Percentiles rank a stretch among this genome's conserved stretches.
Evolutionary conservation across 768 basidiomycete genomes (phyloP).

Genomic region (Leccinum subgranulosum): DNA sequence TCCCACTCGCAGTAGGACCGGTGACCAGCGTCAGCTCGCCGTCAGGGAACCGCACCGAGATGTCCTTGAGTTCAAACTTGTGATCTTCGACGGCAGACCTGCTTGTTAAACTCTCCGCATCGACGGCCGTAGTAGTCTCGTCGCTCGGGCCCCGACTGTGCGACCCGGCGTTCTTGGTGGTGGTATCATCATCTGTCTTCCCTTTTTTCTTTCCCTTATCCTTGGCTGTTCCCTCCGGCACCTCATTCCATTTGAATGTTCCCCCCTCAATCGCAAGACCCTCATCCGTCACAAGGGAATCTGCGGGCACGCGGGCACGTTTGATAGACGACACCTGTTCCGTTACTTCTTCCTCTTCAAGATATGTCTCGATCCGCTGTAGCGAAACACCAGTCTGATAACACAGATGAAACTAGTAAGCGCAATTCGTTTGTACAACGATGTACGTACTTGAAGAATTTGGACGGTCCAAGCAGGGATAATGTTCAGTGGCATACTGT

Average conservation of each 20-base stretch:
- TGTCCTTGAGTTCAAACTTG: conserved; percentile 41
- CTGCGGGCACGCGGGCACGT: conserved; percentile 23
- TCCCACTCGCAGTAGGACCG: conserved; percentile 48
- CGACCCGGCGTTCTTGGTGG: background rate
- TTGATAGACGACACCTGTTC: conserved; percentile 60
- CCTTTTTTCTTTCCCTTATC: conserved; percentile 12
- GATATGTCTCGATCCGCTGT: conserved; percentile 57
- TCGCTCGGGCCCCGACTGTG: conserved; percentile 3
- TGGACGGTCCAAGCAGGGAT: conserved; percentile 81
- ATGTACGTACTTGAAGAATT: conserved; percentile 50
- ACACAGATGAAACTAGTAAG: background rate
- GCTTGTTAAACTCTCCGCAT: conserved; percentile 15
- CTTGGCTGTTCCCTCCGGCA: conserved; percentile 34
- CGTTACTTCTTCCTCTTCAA: conserved; percentile 60
- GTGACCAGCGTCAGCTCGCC: conserved; percentile 46
- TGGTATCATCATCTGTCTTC: conserved; percentile 11
- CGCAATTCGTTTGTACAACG: no score
- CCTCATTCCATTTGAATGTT: conserved; percentile 56
- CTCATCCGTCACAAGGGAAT: conserved; percentile 23
- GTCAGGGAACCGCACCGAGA: conserved; percentile 45
- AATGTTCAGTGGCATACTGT: conserved; percentile 67
- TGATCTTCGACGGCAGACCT: conserved; percentile 23
- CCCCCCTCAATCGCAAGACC: conserved; percentile 50
- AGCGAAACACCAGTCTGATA: conserved; percentile 52
- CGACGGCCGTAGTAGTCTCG: conserved; percentile 9